Evolutionary conservation across 257 asterid genomes (phyloP), one percentile per base, ranked within the genome.

Genomic region (Datura wrightii): DNA sequence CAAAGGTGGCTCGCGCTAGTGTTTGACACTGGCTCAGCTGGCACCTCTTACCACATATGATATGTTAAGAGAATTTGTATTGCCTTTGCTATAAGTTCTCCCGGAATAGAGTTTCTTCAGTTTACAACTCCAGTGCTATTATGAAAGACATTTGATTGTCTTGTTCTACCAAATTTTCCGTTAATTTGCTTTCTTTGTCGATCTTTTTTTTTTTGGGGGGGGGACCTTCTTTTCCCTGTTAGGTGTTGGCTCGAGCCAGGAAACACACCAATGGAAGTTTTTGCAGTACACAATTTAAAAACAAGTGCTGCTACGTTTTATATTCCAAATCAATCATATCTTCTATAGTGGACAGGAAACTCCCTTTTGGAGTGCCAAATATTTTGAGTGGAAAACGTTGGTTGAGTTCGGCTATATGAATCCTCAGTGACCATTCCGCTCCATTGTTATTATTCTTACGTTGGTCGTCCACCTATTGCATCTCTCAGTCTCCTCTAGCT

Each of bases 11-110:
- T 85, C 6, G 15, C 67, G 53, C 56, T 71, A 11, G 37, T n/a
- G 10, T 80, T 80, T 18, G 0, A n/a, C 54, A 55, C 62, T 34
- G 46, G 52, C 84, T 50, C 50, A 48, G 60, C 60, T 74, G 60
- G 60, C 80, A 48, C 34, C 72, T 65, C 19, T 31, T 24, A 52
- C 31, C 41, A 78, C 82, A 31, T 31, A 48, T 3, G 62, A 76
- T 36, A 37, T 67, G 13, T 67, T 36, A 37, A 24, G 18, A 34
- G n/a, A 63, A 14, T 46, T 72, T 72, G n/a, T 71, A 42, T 46
- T 18, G 80, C 8, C 58, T 10, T 72, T 72, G n/a, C 58, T 72
- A 72, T 31, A 24, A 76, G 82, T 50, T 50, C 62, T 50, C 62
- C 62, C 13, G 58, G 82, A 31, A 8, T 2, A 53, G 59, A 78